Evolutionary conservation across 768 basidiomycete species (phyloP).

Genomic region (Suillus placidus): DNA sequence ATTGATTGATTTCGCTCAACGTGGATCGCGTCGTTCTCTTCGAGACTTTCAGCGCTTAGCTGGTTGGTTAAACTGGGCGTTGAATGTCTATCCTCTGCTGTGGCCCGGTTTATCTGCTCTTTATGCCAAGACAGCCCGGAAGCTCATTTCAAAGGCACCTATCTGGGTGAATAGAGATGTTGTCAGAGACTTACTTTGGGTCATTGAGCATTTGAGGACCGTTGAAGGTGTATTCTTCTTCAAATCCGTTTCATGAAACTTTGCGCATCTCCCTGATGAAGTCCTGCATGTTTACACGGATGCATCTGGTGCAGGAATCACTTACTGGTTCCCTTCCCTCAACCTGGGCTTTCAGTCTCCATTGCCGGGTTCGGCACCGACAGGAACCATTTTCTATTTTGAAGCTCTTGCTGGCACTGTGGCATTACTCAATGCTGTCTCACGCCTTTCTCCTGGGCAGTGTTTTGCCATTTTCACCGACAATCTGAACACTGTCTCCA

Average conservation of each 20-base stretch:
- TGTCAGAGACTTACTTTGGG: conserved; percentile 29
- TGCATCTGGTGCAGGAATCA: conserved; percentile 26
- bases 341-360: conserved; percentile 24
- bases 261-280: not conserved
- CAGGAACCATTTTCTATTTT: conserved; percentile 28
- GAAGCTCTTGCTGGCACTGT: conserved; percentile 30
- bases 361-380: not conserved
- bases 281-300: conserved; percentile 19
- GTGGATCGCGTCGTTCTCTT: not conserved
- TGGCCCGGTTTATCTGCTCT: conserved; percentile 34
- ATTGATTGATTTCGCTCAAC: conserved; percentile 13
- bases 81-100: conserved; percentile 41
- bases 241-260: conserved; percentile 19
- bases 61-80: conserved; percentile 45
- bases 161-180: conserved; percentile 16
- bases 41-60: conserved; percentile 35
- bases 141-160: not conserved
- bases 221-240: conserved; percentile 30
- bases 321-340: conserved; percentile 27
- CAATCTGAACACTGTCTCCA: conserved; percentile 35
- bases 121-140: conserved; percentile 40
- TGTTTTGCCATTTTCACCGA: conserved; percentile 31
- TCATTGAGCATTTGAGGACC: conserved; percentile 22
- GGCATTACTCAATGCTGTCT: conserved; percentile 16
- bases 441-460: not conserved